Conservation (phyloP, 352 stramenopile genomes). For the Globisporangium emineosum region DNA sequence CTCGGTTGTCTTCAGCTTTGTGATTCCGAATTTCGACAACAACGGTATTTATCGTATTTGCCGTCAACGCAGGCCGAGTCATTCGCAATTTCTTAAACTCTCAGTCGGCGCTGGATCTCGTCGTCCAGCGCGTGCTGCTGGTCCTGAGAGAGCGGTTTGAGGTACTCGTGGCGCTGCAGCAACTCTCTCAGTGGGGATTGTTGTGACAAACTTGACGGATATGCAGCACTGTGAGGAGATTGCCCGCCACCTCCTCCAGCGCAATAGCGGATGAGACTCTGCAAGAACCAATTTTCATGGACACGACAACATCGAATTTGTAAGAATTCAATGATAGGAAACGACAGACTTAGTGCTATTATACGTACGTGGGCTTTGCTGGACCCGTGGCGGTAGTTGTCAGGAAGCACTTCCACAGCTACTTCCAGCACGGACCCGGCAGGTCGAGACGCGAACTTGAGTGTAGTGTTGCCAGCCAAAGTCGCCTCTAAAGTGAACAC, state of each 20-base stretch:
- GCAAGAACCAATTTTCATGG: not conserved
- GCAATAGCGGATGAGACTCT: constrained; percentile 8
- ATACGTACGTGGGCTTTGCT: constrained; percentile 11
- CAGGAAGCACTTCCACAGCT: constrained; percentile 4
- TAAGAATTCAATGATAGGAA: not conserved
- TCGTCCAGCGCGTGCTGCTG: not conserved
- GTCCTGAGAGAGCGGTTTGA: not conserved
- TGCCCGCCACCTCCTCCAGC: not conserved
- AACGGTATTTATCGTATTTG: too few species aligned
- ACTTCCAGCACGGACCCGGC: not conserved
- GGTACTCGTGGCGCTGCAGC: constrained; percentile 2
- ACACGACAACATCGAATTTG: not conserved
- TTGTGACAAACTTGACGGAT: not conserved
- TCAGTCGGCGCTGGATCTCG: not conserved
- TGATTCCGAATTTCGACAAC: too few species aligned
- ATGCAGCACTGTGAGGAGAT: not conserved
- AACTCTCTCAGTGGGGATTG: not conserved
- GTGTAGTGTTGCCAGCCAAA: not conserved
- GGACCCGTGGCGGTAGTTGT: not conserved
- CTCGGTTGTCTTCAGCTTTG: too few species aligned
- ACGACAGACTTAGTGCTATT: not conserved
- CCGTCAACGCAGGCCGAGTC: not conserved
- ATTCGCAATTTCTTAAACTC: not conserved
- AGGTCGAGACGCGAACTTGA: constrained; percentile 1
- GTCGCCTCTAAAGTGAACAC: constrained; percentile 5